Evolutionary conservation across 495 filamentous ascomycete genomes (phyloP).

Genomic region (Baudoinia panamericana): DNA sequence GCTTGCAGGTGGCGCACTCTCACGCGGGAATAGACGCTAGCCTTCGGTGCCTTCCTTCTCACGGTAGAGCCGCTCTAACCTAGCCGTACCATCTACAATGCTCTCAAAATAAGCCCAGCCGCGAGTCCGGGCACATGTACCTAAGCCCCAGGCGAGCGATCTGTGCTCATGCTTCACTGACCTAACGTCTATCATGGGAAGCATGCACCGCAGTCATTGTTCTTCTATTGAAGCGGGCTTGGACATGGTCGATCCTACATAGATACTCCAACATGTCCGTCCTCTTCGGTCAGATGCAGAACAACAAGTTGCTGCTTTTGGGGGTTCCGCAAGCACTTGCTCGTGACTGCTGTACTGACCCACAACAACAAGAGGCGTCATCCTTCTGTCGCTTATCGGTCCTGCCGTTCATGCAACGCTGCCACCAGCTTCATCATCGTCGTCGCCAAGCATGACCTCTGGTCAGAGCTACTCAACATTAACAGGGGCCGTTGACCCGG

Average conservation of each 20-base stretch:
- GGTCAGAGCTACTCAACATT: slow-evolving; percentile 9
- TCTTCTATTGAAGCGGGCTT: not conserved
- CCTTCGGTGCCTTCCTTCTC: not conserved
- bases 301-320: not conserved
- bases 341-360: not conserved
- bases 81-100: not conserved
- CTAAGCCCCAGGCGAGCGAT: slow-evolving; percentile 11
- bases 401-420: slow-evolving; percentile 4
- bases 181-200: slow-evolving; percentile 16
- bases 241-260: slow-evolving; percentile 15
- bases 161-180: slow-evolving; percentile 5
- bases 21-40: slow-evolving; percentile 1
- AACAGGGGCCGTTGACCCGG: slow-evolving; percentile 7
- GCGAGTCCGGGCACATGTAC: slow-evolving; percentile 1
- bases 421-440: slow-evolving; percentile 9
- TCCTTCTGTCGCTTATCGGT: too few species aligned
- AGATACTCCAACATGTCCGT: slow-evolving; percentile 17
- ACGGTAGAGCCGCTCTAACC: slow-evolving; percentile 4
- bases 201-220: slow-evolving; percentile 9
- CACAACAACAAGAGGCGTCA: slow-evolving; percentile 1
- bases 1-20: not conserved
- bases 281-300: slow-evolving; percentile 1
- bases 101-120: slow-evolving; percentile 14
- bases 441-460: slow-evolving; percentile 5
- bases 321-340: slow-evolving; percentile 12